phyloP scores from a whole-genome alignment of 768 basidiomycete species.

The Tephrocybe rancida region DNA sequence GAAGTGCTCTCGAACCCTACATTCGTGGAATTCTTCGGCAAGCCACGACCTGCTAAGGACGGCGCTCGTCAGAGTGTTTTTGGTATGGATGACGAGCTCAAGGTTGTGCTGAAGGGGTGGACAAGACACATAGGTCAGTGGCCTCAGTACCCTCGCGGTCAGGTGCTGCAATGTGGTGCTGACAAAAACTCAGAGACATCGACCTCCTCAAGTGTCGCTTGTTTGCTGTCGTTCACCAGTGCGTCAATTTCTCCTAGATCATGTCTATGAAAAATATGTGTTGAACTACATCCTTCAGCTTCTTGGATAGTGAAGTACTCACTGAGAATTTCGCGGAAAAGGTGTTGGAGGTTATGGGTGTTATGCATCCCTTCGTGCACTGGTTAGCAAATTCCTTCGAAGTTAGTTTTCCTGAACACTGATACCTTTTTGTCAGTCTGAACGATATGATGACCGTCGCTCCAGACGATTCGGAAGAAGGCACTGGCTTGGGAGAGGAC shows the following conservation, averaged over 20 bases:
- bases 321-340: slow-evolving; percentile 64
- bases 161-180: no score
- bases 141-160: background rate
- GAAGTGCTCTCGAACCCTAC: slow-evolving; percentile 63
- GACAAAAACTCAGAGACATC: background rate
- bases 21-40: slow-evolving; percentile 81
- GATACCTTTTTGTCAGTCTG: slow-evolving; percentile 40
- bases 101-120: slow-evolving; percentile 91
- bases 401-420: background rate
- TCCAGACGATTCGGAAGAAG: slow-evolving; percentile 20
- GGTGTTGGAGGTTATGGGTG: slow-evolving; percentile 51
- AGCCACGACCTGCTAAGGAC: slow-evolving; percentile 59
- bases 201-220: background rate
- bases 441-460: slow-evolving; percentile 71
- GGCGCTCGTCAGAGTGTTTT: slow-evolving; percentile 78
- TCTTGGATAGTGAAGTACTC: slow-evolving; percentile 75
- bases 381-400: slow-evolving; percentile 45
- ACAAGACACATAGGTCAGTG: slow-evolving; percentile 75
- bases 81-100: slow-evolving; percentile 85
- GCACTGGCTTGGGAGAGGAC: no score
- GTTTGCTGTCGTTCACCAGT: background rate
- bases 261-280: no score
- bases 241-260: background rate
- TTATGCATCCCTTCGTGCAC: slow-evolving; percentile 78
- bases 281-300: background rate